Conservation (phyloP, 805 yeast genomes). For the Isabelozyma rhagii region DNA sequence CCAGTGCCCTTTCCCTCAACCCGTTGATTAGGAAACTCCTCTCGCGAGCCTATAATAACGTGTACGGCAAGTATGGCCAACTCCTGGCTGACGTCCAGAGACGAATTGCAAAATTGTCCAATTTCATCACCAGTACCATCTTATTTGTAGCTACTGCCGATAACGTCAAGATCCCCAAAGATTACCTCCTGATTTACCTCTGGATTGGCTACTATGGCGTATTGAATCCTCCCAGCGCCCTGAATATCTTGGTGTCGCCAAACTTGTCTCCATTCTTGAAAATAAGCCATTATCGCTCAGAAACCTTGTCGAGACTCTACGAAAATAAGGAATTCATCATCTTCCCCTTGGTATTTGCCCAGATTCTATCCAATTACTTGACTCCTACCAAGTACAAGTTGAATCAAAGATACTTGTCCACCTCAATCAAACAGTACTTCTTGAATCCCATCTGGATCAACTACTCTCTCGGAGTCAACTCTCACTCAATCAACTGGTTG, state of each 20-base stretch:
- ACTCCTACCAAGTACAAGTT: slow-evolving; percentile 35
- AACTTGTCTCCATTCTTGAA: slow-evolving; percentile 21
- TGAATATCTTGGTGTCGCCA: slow-evolving; percentile 25
- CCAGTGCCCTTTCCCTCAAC: slow-evolving; percentile 30
- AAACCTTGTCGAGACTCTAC: slow-evolving; percentile 19
- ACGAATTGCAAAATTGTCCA: slow-evolving; percentile 15
- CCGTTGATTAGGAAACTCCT: slow-evolving; percentile 21
- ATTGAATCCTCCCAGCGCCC: slow-evolving; percentile 32
- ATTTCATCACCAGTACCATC: slow-evolving; percentile 18
- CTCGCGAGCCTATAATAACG: not conserved
- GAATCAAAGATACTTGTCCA: slow-evolving; percentile 34
- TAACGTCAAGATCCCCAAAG: slow-evolving; percentile 31
- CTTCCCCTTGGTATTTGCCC: slow-evolving; percentile 36
- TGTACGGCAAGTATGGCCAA: not conserved
- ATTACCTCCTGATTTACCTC: slow-evolving; percentile 32
- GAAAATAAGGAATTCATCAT: slow-evolving; percentile 28
- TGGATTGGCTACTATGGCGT: slow-evolving; percentile 27
- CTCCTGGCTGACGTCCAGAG: slow-evolving; percentile 9
- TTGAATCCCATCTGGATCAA: slow-evolving; percentile 43
- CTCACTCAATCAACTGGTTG: slow-evolving; percentile 24
- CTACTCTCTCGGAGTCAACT: slow-evolving; percentile 24
- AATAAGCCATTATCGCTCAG: slow-evolving; percentile 16
- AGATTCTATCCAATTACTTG: slow-evolving; percentile 37
- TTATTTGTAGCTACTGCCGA: slow-evolving; percentile 23
- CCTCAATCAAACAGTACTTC: slow-evolving; percentile 24